Evolutionary conservation across 164 flowering plant genomes (phyloP).

Genomic region (Santalum album): DNA sequence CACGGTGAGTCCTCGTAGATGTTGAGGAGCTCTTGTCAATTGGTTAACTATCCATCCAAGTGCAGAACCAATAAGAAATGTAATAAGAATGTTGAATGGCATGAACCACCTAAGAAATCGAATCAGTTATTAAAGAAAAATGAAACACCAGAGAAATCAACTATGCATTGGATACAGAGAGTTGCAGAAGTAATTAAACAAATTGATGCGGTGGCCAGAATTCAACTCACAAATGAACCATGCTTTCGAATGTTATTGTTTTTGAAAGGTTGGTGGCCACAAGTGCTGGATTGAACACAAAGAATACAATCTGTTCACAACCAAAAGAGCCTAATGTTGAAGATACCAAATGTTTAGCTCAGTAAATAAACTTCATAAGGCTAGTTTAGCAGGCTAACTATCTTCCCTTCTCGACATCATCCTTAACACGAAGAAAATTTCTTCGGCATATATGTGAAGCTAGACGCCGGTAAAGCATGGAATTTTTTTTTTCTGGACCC

Average conservation of each 20-base stretch:
- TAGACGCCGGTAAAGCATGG: too few species aligned
- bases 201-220: neutral
- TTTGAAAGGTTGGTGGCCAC: conserved; percentile 41
- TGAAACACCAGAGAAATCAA: neutral
- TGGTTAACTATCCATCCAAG: conserved; percentile 60
- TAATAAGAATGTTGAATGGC: conserved; percentile 70
- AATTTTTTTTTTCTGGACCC: too few species aligned
- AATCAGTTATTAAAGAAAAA: neutral
- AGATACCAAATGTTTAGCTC: neutral
- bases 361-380: neutral
- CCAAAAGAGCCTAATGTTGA: neutral
- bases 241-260: conserved; percentile 52
- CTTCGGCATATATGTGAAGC: too few species aligned
- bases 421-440: too few species aligned
- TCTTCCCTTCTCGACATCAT: too few species aligned
- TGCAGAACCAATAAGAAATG: conserved; percentile 55
- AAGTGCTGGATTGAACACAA: conserved; percentile 66
- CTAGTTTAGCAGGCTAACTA: neutral
- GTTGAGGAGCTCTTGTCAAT: conserved; percentile 50
- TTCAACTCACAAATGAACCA: conserved; percentile 43
- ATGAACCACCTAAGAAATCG: conserved; percentile 76
- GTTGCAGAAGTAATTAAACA: neutral
- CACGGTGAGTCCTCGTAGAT: conserved; percentile 60
- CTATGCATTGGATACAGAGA: neutral
- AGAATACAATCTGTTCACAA: conserved; percentile 57